Evolutionary conservation across 495 filamentous ascomycete species (phyloP), one percentile per base, ranked within the genome.

Genomic region (Aspergillus bertholletiae): DNA sequence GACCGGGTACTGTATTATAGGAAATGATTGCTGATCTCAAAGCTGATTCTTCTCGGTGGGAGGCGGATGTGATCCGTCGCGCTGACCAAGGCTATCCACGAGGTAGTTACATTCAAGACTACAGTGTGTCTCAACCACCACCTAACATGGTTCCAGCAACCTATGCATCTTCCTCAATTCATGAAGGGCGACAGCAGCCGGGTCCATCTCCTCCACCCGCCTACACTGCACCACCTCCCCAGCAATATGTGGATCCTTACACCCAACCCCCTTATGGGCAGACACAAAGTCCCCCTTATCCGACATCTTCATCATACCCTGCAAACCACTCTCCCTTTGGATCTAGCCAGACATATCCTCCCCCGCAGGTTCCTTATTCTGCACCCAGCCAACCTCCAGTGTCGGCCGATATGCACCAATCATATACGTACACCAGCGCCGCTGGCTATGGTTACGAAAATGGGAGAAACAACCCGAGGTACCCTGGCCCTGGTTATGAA

Each of bases 21-120:
- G 87, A 88, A 68, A 93, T 93, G 89, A 90, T 93, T 63, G 79
- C 84, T 73, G 90, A 96, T 76, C 71, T 96, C 55, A 90, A 90
- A 67, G 77, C 80, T 66, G 90, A 94, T 72, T 92, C 90, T 22
- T 78, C 77, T 63, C 83, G 88, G 65, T 96, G 89, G 89, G 84
- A 88, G 69, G 79, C 82, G 64, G 88, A 90, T 50, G 77, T 82
- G 71, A 65, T 78, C 74, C 72, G 79, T 59, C 68, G 73, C 59
- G 68, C 70, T 69, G 70, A 76, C 63, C 63, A 72, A 62, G 73
- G 75, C 60, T 70, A 75, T 65, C 67, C 72, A 34, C 60, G 72
- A 69, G 75, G 75, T 67, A 76, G 63, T 67, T 76, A 76, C 60
- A 66, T 63, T 61, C 75, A 76, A 63, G 69, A 75, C 57, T 61